Evolutionary conservation across 2,329 filamentous ascomycete genomes (phyloP), one percentile per base, ranked within the genome.

Genomic region (Parastagonospora nodorum): DNA sequence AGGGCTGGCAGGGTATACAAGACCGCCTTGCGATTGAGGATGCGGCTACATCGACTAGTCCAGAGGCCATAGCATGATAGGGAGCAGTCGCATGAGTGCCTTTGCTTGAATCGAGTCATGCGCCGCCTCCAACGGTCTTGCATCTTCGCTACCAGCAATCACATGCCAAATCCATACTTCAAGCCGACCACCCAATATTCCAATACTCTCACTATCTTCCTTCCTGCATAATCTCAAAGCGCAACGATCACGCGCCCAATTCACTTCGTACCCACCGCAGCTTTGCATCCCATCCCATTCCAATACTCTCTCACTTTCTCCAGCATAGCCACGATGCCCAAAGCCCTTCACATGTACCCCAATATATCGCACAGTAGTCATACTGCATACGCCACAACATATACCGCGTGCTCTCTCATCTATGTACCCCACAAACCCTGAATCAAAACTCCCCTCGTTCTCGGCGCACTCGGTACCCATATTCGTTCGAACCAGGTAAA

Each of bases 1-100:
- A 61, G 39, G 79, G 75, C 1, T 80, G 77, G 78, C 72, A 75
- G 46, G 74, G 61, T 1, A 75, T 81, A 35, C 59, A 71, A 36
- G 61, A 71, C 40, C 62, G 76, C 36, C 63, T 67, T 30, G 57
- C 55, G 4, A 55, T 67, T 55, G 63, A 73, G 53, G 57, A 59
- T 32, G 48, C 41, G 27, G 55, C 55, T 0, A 58, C 59, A 8
- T 52, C 57, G 2, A 51, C 63, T 31, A 68, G 64, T 52, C 60
- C 65, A 0, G 62, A 64, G 43, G 35, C 54, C 14, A 47, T 42
- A 15, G 37, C 33, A 8, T 58, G 29, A 58, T 38, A 12, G 11
- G 40, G 40, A 19, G 27, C 27, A 31, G 35, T 14, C 2, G 9
- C 16, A 16, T 24, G 16, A 27, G 37, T 11, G 8, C 24, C 19